Evolutionary conservation across 2,329 filamentous ascomycete species (phyloP).

Genomic region (Macrophomina tecta): DNA sequence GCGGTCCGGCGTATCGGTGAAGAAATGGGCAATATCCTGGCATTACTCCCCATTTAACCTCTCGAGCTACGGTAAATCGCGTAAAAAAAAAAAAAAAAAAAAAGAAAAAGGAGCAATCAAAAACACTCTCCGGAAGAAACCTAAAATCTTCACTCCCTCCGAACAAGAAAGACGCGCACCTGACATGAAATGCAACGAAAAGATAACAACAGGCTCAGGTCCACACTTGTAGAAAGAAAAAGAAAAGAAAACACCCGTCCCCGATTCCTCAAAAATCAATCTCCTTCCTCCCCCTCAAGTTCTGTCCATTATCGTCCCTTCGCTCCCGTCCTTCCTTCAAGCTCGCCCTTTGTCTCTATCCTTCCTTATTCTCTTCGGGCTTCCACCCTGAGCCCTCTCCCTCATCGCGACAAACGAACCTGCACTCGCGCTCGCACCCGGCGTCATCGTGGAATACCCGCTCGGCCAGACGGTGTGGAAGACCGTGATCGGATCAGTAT

Average conservation of each 20-base stretch:
- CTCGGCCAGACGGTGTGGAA: slow-evolving; percentile 13
- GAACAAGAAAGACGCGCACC: not conserved
- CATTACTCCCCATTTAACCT: not conserved
- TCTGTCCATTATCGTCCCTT: too few species aligned
- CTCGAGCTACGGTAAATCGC: not conserved
- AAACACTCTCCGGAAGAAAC: not conserved
- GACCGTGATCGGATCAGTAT: slow-evolving; percentile 11
- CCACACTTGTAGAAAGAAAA: not conserved
- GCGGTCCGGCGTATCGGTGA: too few species aligned
- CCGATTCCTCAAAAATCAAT: not conserved
- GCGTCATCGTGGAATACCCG: not conserved
- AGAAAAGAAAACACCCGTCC: not conserved
- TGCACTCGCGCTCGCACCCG: not conserved
- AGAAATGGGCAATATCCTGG: not conserved
- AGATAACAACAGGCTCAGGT: not conserved
- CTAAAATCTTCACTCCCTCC: not conserved
- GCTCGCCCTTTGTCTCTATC: not conserved
- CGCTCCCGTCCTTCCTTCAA: too few species aligned
- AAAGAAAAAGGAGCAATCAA: not conserved
- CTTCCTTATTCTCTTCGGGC: not conserved
- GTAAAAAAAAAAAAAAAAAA: slow-evolving; percentile 5
- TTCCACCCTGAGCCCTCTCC: not conserved
- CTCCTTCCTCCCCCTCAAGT: not conserved
- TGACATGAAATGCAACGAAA: not conserved
- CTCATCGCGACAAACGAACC: not conserved